Base-by-base conservation (phyloP, 139 green algal genomes). In the Astrephomene gubernaculifera region DNA sequence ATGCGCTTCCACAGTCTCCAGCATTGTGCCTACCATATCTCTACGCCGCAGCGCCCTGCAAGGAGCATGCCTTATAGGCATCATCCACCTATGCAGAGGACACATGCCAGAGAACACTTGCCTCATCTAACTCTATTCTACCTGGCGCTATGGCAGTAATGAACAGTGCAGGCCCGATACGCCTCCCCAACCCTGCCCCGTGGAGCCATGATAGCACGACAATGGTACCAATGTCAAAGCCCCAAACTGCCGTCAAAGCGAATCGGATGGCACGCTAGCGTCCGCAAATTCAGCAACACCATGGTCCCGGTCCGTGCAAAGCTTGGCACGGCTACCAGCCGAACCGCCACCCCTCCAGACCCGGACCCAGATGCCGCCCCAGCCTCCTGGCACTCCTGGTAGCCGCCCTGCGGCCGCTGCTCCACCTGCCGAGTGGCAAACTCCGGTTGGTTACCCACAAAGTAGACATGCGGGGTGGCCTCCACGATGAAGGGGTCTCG, bases 401-500 rank as follows among this genome's bases (percentile, higher is more conserved):
- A 43, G 4, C 9, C 44, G 29, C 9, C 44, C 21, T 24, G 22
- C 72, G 21, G 8, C 1, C 5, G 38, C 31, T 17, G 8, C 36
- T 10, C 44, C 6, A 68, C 79, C n/a, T 92, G 35, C 25, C 84
- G 53, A 0, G 91, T 96, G 3, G 81, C 92, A 87, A 97, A 99
- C 19, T 74, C 82, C 1, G 95, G 91, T 90, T 99, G 96, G 75
- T 96, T 96, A 68, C 97, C 97, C 0, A 92, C 96, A 84, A 99
- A 99, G 75, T 97, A 95, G 19, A 99, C 94, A 83, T 99, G 96
- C 0, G 97, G 97, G 2, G 89, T 90, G n/a, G 80, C 24, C 1
- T 89, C 41, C n/a, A 99, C 35, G 29, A 99, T 91, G 91, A 99
- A 99, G 44, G 97, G 97, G 91, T 99, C 97, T 10, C 78, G 31